Percentiles rank a stretch among this genome's conserved stretches.
Conservation (phyloP, 176 grass and related monocot species). For the Poa annua region DNA sequence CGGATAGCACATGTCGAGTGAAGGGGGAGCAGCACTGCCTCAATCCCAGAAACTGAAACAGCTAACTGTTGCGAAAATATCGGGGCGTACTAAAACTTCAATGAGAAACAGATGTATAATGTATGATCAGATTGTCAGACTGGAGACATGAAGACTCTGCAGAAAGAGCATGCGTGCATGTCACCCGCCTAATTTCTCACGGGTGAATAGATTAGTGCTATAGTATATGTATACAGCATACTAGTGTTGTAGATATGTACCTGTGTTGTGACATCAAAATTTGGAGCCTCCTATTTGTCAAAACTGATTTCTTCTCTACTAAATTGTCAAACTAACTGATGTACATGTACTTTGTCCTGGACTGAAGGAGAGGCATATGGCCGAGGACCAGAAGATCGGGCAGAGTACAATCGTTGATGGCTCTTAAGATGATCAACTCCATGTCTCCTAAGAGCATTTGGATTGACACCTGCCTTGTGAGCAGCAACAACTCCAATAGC, state of each 20-base stretch:
- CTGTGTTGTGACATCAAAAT: conserved; percentile 22
- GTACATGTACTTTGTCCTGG: conserved; percentile 41
- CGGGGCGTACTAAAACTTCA: not conserved
- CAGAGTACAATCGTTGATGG: conserved; percentile 33
- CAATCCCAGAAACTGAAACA: too few species aligned
- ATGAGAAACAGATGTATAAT: not conserved
- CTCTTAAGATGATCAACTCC: conserved; percentile 60
- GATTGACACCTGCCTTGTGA: conserved; percentile 87
- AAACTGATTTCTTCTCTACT: conserved; percentile 28
- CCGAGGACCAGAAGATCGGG: conserved; percentile 16
- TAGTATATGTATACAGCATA: not conserved
- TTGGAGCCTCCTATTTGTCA: not conserved
- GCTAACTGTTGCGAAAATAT: not conserved
- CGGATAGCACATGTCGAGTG: not conserved
- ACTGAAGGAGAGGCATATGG: conserved; percentile 22
- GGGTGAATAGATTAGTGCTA: not conserved
- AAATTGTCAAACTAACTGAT: conserved; percentile 36
- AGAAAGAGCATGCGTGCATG: conserved; percentile 9
- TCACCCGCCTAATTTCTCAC: not conserved
- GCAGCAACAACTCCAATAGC: conserved; percentile 85
- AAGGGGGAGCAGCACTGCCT: not conserved
- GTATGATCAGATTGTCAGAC: not conserved
- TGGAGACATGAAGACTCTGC: not conserved
- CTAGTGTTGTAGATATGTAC: conserved; percentile 36
- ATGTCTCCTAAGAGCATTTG: conserved; percentile 68